A percentile compares a stretch with the other conserved stretches of the same genome.
phyloP scores from a whole-genome alignment of 768 basidiomycete species.

The Suillus subluteus region DNA sequence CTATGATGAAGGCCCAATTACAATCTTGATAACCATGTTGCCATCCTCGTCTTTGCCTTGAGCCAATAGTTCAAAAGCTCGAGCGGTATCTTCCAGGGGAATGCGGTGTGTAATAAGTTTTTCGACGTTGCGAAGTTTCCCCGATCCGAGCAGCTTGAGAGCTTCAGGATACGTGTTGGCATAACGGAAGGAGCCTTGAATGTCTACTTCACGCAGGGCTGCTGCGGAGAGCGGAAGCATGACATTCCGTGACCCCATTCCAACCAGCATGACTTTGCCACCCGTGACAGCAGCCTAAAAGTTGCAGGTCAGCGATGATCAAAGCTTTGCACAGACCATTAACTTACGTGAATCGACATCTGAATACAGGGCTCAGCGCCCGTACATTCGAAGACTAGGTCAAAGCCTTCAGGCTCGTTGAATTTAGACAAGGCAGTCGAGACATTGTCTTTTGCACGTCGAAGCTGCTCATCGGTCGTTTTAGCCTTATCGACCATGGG shows the following conservation, averaged over 20 bases:
- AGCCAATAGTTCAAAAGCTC: slow-evolving; percentile 83
- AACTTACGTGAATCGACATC: slow-evolving; percentile 84
- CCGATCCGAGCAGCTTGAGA: slow-evolving; percentile 68
- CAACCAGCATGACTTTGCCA: slow-evolving; percentile 91
- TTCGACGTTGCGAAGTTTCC: slow-evolving; percentile 63
- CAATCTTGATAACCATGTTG: slow-evolving; percentile 86
- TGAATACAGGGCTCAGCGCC: slow-evolving; percentile 93
- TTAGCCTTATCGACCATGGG: slow-evolving; percentile 53
- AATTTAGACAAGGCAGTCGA: slow-evolving; percentile 57
- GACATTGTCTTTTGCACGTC: slow-evolving; percentile 61
- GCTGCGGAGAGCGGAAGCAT: slow-evolving; percentile 83
- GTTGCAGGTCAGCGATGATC: slow-evolving; percentile 18
- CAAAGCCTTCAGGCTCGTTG: slow-evolving; percentile 76
- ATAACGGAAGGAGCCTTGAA: slow-evolving; percentile 90
- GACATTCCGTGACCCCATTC: slow-evolving; percentile 90
- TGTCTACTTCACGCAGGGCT: slow-evolving; percentile 88
- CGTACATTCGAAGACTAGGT: slow-evolving; percentile 93
- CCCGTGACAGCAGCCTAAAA: slow-evolving; percentile 77
- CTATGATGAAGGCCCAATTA: slow-evolving; percentile 56
- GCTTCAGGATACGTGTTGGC: slow-evolving; percentile 92
- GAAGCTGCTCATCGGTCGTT: slow-evolving; percentile 58
- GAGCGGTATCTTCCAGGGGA: slow-evolving; percentile 60
- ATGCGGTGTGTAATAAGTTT: slow-evolving; percentile 84
- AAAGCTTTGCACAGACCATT: slow-evolving; percentile 16
- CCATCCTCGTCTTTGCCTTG: slow-evolving; percentile 80